Conservation (phyloP, 768 basidiomycete species). For the Fomitopsis pulvina region DNA sequence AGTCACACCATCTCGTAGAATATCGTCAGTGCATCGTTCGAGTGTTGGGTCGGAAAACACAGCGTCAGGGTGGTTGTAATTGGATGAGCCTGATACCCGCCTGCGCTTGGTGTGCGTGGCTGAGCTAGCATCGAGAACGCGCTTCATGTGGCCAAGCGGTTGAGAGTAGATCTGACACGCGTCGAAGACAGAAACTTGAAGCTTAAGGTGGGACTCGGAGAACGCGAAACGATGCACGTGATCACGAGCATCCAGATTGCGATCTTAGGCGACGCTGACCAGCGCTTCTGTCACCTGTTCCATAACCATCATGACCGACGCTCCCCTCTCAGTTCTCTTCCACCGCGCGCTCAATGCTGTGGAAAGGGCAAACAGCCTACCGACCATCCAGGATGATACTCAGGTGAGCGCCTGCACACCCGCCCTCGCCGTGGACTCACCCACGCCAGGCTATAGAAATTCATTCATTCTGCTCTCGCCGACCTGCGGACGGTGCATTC, state of each 20-base stretch:
- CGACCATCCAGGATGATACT: slow-evolving; percentile 38
- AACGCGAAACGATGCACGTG: slow-evolving; percentile 7
- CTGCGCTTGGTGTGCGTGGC: not conserved
- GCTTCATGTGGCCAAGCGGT: not conserved
- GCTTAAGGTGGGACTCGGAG: not conserved
- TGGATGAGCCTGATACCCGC: not conserved
- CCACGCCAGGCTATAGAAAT: slow-evolving; percentile 36
- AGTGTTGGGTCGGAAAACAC: slow-evolving; percentile 1
- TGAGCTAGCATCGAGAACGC: not conserved
- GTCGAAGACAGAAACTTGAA: not conserved
- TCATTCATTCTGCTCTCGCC: slow-evolving; percentile 46
- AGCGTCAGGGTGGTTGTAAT: not conserved
- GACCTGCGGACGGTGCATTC: slow-evolving; percentile 50
- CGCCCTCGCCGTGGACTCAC: slow-evolving; percentile 1
- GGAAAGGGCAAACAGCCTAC: slow-evolving; percentile 31
- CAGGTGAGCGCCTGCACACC: slow-evolving; percentile 27
- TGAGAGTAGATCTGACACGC: not conserved
- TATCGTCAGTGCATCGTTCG: slow-evolving; percentile 16
- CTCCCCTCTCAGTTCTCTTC: slow-evolving; percentile 34
- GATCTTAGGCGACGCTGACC: slow-evolving; percentile 3
- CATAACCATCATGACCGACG: slow-evolving; percentile 13
- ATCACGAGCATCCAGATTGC: not conserved
- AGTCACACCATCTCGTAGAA: slow-evolving; percentile 25
- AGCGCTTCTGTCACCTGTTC: not conserved
- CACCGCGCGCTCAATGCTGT: slow-evolving; percentile 31